Conservation (phyloP, 129 eudicot species). For the Lactuca sativa region DNA sequence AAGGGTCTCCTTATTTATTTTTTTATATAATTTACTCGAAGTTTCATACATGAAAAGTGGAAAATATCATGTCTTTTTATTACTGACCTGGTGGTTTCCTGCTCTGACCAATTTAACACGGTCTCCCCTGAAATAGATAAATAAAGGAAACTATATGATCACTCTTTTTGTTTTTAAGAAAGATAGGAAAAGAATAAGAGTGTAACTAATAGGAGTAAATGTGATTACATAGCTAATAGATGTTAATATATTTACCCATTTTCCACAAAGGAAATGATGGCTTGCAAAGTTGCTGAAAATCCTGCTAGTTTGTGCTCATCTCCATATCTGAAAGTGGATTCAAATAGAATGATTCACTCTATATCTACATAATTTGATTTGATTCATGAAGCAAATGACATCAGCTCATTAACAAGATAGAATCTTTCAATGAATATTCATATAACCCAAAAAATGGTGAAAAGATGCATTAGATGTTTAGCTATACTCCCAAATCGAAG, state of each 20-base stretch:
- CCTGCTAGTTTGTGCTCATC: conserved; percentile 98
- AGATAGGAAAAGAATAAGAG: neutral
- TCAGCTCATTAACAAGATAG: neutral
- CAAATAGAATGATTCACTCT: neutral
- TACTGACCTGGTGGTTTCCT: conserved; percentile 92
- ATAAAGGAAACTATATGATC: conserved; percentile 26
- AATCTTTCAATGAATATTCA: neutral
- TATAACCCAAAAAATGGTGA: conserved; percentile 13
- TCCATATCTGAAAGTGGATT: conserved; percentile 64
- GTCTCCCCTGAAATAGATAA: conserved; percentile 76
- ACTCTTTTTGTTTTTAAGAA: neutral
- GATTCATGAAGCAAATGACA: conserved; percentile 7
- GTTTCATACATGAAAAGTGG: neutral
- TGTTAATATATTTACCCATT: conserved; percentile 66
- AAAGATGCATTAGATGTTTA: neutral
- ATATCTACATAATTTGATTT: conserved; percentile 10
- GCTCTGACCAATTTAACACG: conserved; percentile 83
- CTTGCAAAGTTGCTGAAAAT: conserved; percentile 99
- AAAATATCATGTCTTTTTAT: neutral
- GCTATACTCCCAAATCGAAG: neutral
- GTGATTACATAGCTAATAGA: conserved; percentile 13
- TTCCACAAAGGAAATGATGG: conserved; percentile 96
- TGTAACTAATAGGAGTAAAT: conserved; percentile 3
- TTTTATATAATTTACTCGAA: neutral
- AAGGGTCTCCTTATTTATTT: too few species aligned